Evolutionary conservation across 805 yeast genomes (phyloP).

Genomic region (Kluyveromyces siamensis): DNA sequence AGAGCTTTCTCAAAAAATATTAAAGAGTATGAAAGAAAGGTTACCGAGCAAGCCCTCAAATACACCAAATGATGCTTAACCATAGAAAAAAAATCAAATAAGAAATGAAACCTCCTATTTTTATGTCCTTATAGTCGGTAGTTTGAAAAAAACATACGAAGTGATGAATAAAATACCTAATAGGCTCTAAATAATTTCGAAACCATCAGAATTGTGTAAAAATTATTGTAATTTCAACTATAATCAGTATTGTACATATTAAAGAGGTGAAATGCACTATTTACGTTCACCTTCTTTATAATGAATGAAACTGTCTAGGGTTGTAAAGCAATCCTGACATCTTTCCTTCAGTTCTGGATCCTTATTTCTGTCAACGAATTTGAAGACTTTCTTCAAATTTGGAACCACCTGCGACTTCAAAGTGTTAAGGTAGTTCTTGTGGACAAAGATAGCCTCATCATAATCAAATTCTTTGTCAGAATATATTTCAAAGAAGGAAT

Average conservation of each 20-base stretch:
- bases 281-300: slow-evolving; percentile 51
- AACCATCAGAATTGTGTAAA: background rate
- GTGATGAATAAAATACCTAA: background rate
- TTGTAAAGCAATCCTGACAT: slow-evolving; percentile 59
- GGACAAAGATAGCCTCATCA: slow-evolving; percentile 59
- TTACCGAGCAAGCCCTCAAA: slow-evolving; percentile 68
- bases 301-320: slow-evolving; percentile 65
- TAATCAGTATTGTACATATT: background rate
- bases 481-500: slow-evolving; percentile 67
- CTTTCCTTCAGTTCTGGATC: slow-evolving; percentile 45
- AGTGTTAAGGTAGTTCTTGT: slow-evolving; percentile 35
- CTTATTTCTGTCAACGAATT: slow-evolving; percentile 58
- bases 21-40: slow-evolving; percentile 62
- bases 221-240: background rate
- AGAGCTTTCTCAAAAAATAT: slow-evolving; percentile 68
- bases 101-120: background rate
- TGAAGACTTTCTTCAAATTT: slow-evolving; percentile 43
- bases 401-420: slow-evolving; percentile 36
- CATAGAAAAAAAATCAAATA: background rate
- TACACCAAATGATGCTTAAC: slow-evolving; percentile 38
- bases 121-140: too few species aligned
- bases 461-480: slow-evolving; percentile 63
- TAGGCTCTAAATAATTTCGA: background rate
- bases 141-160: background rate
- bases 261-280: slow-evolving; percentile 1